Conservation (phyloP, 345 rosid species). For the Linum lewisii region DNA sequence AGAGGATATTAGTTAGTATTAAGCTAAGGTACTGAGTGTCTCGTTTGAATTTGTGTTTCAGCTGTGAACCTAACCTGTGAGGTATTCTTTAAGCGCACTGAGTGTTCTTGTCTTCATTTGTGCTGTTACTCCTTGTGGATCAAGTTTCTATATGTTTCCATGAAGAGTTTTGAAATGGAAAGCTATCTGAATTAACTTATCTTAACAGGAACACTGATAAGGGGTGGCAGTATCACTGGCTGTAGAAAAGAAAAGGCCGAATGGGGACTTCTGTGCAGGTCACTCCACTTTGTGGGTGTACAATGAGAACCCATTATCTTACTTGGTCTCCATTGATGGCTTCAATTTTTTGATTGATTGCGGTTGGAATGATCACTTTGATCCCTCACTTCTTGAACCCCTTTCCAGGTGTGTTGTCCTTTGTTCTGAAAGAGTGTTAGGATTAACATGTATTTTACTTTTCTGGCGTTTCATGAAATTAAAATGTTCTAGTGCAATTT, state of each 20-base stretch:
- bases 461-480: neutral
- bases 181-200: neutral
- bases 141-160: too few species aligned
- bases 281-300: conserved; percentile 76
- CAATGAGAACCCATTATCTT: conserved; percentile 87
- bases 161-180: neutral
- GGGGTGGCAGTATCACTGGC: neutral
- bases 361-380: conserved; percentile 97
- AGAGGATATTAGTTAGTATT: neutral
- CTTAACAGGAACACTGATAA: neutral
- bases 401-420: conserved; percentile 49
- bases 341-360: conserved; percentile 88
- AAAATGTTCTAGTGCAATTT: neutral
- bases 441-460: neutral
- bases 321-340: conserved; percentile 79
- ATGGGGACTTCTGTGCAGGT: conserved; percentile 98
- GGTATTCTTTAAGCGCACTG: neutral
- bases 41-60: neutral
- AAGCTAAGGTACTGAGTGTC: neutral
- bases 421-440: neutral
- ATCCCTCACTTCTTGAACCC: conserved; percentile 75
- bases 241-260: neutral
- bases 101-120: neutral
- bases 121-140: neutral
- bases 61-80: neutral